Evolutionary conservation across 169 alveolate genomes (phyloP).

Genomic region (Pseudocohnilembus persalinus): DNA sequence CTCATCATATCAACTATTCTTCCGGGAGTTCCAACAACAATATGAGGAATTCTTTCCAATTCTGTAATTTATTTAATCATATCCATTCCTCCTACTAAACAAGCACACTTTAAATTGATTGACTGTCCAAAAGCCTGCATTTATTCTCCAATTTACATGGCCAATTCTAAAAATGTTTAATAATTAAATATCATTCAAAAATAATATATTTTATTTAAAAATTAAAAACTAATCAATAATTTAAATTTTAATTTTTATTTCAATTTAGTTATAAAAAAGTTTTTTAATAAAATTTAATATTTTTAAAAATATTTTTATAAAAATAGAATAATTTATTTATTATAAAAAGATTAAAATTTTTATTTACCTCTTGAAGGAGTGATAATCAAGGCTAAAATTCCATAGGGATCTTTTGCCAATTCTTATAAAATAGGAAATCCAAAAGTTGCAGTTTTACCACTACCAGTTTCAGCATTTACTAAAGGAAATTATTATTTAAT

Average conservation of each 20-base stretch:
- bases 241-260: no score
- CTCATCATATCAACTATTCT: slow-evolving; percentile 88
- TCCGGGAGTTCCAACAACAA: slow-evolving; percentile 97
- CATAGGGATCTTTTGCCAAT: slow-evolving; percentile 93
- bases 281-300: no score
- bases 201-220: no score
- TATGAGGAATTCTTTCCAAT: slow-evolving; percentile 91
- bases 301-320: no score
- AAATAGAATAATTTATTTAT: no score
- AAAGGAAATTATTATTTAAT: slow-evolving; percentile 83
- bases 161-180: no score
- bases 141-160: slow-evolving; percentile 94
- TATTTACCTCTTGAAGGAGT: slow-evolving; percentile 98
- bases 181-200: no score
- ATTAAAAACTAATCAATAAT: no score
- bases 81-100: slow-evolving; percentile 94
- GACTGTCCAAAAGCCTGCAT: slow-evolving; percentile 91
- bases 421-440: slow-evolving; percentile 94
- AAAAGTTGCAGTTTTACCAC: slow-evolving; percentile 98
- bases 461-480: slow-evolving; percentile 97
- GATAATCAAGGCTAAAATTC: slow-evolving; percentile 93
- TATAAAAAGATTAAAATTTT: no score
- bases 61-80: slow-evolving; percentile 80
- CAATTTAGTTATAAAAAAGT: no score
- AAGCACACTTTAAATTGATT: slow-evolving; percentile 81